Evolutionary conservation across 148 eudicot species (phyloP).

Genomic region (Nyssa sinensis): DNA sequence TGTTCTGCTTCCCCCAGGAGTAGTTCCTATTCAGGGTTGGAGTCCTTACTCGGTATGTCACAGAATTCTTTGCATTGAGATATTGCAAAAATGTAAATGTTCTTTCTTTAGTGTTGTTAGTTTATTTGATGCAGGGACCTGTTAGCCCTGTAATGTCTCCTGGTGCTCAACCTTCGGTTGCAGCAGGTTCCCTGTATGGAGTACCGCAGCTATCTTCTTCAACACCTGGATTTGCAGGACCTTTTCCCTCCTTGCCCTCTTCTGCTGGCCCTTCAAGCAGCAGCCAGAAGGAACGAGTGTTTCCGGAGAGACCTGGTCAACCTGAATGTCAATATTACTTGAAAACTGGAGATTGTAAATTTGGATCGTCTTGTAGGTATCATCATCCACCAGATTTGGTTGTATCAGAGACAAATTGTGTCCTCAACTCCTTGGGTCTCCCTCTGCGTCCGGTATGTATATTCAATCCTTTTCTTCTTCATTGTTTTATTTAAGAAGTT

Average conservation of each 20-base stretch:
- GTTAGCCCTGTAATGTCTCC: constrained; percentile 77
- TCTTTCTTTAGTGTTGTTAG: not conserved
- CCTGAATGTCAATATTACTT: constrained; percentile 79
- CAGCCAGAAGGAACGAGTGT: constrained; percentile 38
- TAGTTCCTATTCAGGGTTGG: constrained; percentile 85
- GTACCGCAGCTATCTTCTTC: constrained; percentile 57
- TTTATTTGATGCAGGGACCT: constrained; percentile 57
- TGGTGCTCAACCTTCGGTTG: constrained; percentile 59
- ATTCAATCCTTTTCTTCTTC: not conserved
- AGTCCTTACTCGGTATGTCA: constrained; percentile 73
- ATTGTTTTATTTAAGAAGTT: not conserved
- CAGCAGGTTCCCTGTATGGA: constrained; percentile 67
- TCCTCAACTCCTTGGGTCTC: constrained; percentile 68
- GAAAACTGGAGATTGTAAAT: constrained; percentile 85
- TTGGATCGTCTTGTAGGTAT: constrained; percentile 73
- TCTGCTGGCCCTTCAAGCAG: constrained; percentile 43
- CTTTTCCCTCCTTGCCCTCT: constrained; percentile 46
- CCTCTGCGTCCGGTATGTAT: constrained; percentile 90
- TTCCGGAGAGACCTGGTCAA: constrained; percentile 81
- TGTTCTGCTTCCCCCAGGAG: constrained; percentile 72
- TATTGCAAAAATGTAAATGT: not conserved
- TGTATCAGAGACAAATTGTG: constrained; percentile 40
- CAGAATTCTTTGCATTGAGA: not conserved
- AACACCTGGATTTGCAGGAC: constrained; percentile 53
- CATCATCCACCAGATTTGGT: constrained; percentile 83